These are phyloP conservation scores for Chytriomyces confervae DNA, from an alignment of 192 early-diverging fungal species.

Conservation along the genomic window DNA sequence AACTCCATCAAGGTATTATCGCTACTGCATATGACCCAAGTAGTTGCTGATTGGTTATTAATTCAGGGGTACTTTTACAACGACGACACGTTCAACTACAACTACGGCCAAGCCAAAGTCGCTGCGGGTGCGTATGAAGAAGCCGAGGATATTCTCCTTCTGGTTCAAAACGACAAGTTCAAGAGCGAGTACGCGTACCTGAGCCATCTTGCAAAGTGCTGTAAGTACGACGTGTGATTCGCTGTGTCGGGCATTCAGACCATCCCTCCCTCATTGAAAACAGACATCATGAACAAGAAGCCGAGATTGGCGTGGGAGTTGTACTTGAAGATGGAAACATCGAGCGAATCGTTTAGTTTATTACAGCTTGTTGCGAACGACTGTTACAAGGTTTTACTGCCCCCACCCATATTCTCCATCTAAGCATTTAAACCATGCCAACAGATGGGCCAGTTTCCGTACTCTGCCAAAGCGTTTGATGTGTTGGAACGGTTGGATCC, in stretches of 20 bases:
- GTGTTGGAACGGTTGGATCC: slow-evolving; percentile 68
- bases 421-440: not conserved
- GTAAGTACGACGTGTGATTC: slow-evolving; percentile 43
- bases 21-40: slow-evolving; percentile 6
- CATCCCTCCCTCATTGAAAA: not conserved
- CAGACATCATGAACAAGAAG: slow-evolving; percentile 71
- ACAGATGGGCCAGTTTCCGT: slow-evolving; percentile 53
- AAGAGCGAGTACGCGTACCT: slow-evolving; percentile 65
- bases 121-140: slow-evolving; percentile 64
- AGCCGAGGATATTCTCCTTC: slow-evolving; percentile 62
- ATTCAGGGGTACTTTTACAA: slow-evolving; percentile 69
- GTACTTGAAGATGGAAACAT: slow-evolving; percentile 71
- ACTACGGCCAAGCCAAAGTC: slow-evolving; percentile 67
- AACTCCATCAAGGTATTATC: slow-evolving; percentile 63
- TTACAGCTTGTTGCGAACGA: slow-evolving; percentile 68
- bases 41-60: not conserved
- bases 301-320: slow-evolving; percentile 66
- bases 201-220: slow-evolving; percentile 64
- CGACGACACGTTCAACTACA: slow-evolving; percentile 71
- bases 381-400: slow-evolving; percentile 57
- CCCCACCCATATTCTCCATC: slow-evolving; percentile 23
- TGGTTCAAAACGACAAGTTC: slow-evolving; percentile 66
- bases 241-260: not conserved
- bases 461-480: slow-evolving; percentile 67
- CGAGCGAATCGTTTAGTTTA: slow-evolving; percentile 67